Evolutionary conservation across 805 yeast genomes (phyloP).

Genomic region (Ogataea ganodermae): DNA sequence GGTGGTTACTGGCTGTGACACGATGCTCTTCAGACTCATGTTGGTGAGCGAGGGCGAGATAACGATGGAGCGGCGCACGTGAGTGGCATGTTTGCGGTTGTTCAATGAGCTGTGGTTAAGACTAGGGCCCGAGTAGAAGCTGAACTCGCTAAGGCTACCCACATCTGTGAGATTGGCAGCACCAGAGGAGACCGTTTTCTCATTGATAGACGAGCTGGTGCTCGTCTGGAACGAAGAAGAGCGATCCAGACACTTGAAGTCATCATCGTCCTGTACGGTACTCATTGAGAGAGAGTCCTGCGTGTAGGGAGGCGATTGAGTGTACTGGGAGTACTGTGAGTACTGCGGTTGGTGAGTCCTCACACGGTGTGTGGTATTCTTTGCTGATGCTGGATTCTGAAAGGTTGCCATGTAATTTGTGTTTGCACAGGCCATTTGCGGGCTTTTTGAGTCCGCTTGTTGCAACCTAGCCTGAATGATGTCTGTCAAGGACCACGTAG

Average conservation of each 20-base stretch:
- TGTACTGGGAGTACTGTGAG: conserved; percentile 8
- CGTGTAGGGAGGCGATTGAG: conserved; percentile 26
- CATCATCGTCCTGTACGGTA: conserved; percentile 38
- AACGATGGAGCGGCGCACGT: conserved; percentile 34
- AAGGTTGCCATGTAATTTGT: conserved; percentile 8
- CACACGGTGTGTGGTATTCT: conserved; percentile 6
- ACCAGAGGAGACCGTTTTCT: conserved; percentile 8
- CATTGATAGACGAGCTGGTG: conserved; percentile 30
- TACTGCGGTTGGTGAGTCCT: conserved; percentile 4
- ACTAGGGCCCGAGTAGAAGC: conserved; percentile 35
- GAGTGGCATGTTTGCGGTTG: conserved; percentile 31
- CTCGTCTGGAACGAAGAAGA: conserved; percentile 42
- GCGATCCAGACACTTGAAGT: conserved; percentile 33
- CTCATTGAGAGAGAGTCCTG: conserved; percentile 36
- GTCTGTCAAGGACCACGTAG: neutral
- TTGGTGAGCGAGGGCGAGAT: conserved; percentile 37
- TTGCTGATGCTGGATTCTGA: conserved; percentile 2
- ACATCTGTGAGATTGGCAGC: conserved; percentile 21
- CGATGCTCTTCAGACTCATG: conserved; percentile 12
- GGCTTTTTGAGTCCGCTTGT: neutral
- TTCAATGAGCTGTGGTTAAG: conserved; percentile 24
- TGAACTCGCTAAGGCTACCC: conserved; percentile 19
- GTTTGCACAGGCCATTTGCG: conserved; percentile 7
- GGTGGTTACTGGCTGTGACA: neutral
- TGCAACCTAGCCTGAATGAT: neutral